These are phyloP conservation scores for Hypoxylon rickii DNA, from an alignment of 495 filamentous ascomycete genomes.

Conservation along the genomic window DNA sequence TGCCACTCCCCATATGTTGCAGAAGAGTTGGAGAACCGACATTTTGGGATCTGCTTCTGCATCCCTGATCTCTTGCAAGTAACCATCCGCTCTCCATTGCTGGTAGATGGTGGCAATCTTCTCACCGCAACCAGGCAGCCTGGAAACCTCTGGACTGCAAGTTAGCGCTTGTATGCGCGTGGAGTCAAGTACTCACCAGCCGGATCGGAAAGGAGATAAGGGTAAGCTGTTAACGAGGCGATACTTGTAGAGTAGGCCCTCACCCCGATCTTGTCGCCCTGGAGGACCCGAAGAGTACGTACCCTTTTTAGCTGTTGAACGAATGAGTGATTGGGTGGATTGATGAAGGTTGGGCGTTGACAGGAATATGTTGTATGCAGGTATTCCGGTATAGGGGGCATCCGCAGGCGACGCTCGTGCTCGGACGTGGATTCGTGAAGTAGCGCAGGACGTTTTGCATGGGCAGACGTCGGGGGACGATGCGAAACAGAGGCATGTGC, in stretches of 20 bases:
- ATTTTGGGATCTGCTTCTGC: slow-evolving; percentile 68
- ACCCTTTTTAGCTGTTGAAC: slow-evolving; percentile 77
- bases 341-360: slow-evolving; percentile 71
- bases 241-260: slow-evolving; percentile 90
- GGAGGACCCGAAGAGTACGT: slow-evolving; percentile 68
- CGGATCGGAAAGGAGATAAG: slow-evolving; percentile 48
- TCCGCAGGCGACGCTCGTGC: slow-evolving; percentile 54
- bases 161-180: slow-evolving; percentile 34
- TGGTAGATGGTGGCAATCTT: slow-evolving; percentile 81
- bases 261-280: slow-evolving; percentile 75
- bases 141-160: slow-evolving; percentile 62
- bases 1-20: slow-evolving; percentile 89
- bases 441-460: slow-evolving; percentile 50
- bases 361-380: slow-evolving; percentile 78
- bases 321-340: slow-evolving; percentile 76
- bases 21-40: slow-evolving; percentile 67
- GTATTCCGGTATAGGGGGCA: slow-evolving; percentile 71
- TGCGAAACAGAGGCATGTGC: slow-evolving; percentile 9
- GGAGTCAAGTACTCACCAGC: slow-evolving; percentile 31
- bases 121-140: slow-evolving; percentile 77
- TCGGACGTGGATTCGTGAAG: slow-evolving; percentile 74
- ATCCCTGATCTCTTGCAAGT: slow-evolving; percentile 64
- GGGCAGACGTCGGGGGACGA: slow-evolving; percentile 19
- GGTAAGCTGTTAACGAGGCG: slow-evolving; percentile 82
- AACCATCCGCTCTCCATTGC: slow-evolving; percentile 68